phyloP scores from a whole-genome alignment of 2,329 filamentous ascomycete genomes.

The Pyrenophora graminea region DNA sequence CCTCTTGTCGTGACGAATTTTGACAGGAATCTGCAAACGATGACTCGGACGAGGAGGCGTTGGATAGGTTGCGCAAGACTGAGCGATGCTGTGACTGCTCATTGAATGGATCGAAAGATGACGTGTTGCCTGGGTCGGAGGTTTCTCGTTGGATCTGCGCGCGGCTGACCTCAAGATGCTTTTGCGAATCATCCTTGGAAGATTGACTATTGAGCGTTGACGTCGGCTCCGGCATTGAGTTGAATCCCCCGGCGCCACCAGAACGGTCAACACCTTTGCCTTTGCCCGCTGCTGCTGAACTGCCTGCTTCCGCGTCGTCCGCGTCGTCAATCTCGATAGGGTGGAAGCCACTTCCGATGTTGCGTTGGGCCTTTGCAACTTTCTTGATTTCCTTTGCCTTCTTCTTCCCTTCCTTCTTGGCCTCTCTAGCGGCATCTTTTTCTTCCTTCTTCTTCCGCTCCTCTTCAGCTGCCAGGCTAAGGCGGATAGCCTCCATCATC shows the following conservation, averaged over 20 bases:
- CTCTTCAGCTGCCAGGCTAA: slow-evolving; percentile 90
- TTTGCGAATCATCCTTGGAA: slow-evolving; percentile 48
- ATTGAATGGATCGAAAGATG: slow-evolving; percentile 48
- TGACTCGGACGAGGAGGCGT: slow-evolving; percentile 80
- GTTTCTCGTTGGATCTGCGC: slow-evolving; percentile 47
- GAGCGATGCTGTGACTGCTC: slow-evolving; percentile 59
- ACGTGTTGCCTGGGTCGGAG: slow-evolving; percentile 46
- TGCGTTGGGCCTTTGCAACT: slow-evolving; percentile 69
- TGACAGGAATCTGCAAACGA: slow-evolving; percentile 71
- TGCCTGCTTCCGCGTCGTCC: slow-evolving; percentile 30
- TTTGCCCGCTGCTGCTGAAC: slow-evolving; percentile 47
- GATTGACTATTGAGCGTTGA: slow-evolving; percentile 47
- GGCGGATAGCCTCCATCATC: slow-evolving; percentile 93
- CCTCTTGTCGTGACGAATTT: slow-evolving; percentile 33
- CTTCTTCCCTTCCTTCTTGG: slow-evolving; percentile 83
- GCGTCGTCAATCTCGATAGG: slow-evolving; percentile 57
- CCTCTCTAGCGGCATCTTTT: slow-evolving; percentile 78
- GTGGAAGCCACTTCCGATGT: slow-evolving; percentile 55
- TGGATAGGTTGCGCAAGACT: slow-evolving; percentile 81
- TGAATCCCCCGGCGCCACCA: slow-evolving; percentile 45
- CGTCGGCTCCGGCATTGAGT: slow-evolving; percentile 49
- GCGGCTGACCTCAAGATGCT: slow-evolving; percentile 53
- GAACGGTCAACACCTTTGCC: slow-evolving; percentile 54
- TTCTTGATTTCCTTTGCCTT: slow-evolving; percentile 69
- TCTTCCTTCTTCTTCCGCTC: slow-evolving; percentile 86